Percentiles rank a stretch among this genome's conserved stretches.
Conservation (phyloP, 2,329 filamentous ascomycete species). For the Aspergillus arachidicola region DNA sequence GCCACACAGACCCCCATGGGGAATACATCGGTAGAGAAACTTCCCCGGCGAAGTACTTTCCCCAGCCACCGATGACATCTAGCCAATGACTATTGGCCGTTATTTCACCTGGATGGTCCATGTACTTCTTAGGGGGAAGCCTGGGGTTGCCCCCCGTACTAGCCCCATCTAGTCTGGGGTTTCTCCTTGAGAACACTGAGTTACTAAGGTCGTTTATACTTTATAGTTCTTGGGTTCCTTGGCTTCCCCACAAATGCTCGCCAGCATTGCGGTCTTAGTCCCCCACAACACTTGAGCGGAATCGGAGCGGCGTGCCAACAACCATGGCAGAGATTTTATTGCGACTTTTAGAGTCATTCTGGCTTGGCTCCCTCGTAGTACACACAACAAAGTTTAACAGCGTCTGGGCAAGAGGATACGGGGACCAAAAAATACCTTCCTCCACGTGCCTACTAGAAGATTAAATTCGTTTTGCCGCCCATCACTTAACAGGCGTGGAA, state of each 20-base stretch:
- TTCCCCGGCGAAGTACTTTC: slow-evolving; percentile 29
- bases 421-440: background rate
- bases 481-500: slow-evolving; percentile 9
- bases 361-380: background rate
- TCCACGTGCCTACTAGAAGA: background rate
- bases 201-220: background rate
- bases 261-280: slow-evolving; percentile 6
- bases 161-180: background rate
- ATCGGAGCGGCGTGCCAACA: slow-evolving; percentile 11
- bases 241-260: slow-evolving; percentile 11
- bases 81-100: background rate
- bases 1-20: slow-evolving; percentile 9
- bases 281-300: slow-evolving; percentile 6
- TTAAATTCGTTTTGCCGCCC: slow-evolving; percentile 9
- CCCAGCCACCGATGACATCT: slow-evolving; percentile 21
- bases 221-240: slow-evolving; percentile 4
- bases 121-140: background rate
- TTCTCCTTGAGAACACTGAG: background rate
- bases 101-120: background rate
- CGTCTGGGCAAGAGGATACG: background rate
- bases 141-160: background rate
- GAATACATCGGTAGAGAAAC: background rate
- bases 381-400: background rate
- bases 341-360: background rate
- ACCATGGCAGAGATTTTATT: slow-evolving; percentile 10